These are phyloP conservation scores for Penicillium sp. DNA, from an alignment of 2,329 filamentous ascomycete genomes.

Conservation along the genomic window DNA sequence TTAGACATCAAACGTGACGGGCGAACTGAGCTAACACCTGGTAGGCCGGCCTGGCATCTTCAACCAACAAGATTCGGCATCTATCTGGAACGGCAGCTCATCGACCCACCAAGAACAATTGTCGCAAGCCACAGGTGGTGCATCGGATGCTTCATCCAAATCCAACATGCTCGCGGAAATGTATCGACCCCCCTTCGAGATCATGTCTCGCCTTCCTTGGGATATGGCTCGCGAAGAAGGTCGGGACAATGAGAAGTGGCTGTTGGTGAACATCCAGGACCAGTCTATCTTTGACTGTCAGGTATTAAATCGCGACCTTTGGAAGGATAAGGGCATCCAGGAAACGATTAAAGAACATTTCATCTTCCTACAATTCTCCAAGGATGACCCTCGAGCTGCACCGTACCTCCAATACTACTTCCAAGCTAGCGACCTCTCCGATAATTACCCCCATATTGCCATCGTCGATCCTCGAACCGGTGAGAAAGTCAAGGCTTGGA, in stretches of 20 bases:
- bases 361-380: slow-evolving; percentile 91
- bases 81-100: slow-evolving; percentile 60
- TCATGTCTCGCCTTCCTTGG: slow-evolving; percentile 80
- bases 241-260: slow-evolving; percentile 88
- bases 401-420: slow-evolving; percentile 94
- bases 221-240: slow-evolving; percentile 81
- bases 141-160: slow-evolving; percentile 67
- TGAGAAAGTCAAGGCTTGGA: slow-evolving; percentile 97
- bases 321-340: slow-evolving; percentile 80
- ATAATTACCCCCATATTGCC: slow-evolving; percentile 92
- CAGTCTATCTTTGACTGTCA: slow-evolving; percentile 93
- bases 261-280: slow-evolving; percentile 94
- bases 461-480: slow-evolving; percentile 95
- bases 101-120: slow-evolving; percentile 55
- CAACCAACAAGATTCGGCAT: slow-evolving; percentile 61
- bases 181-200: slow-evolving; percentile 86
- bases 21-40: slow-evolving; percentile 1
- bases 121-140: slow-evolving; percentile 63
- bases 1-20: background rate
- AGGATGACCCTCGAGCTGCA: slow-evolving; percentile 73
- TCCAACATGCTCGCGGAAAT: slow-evolving; percentile 82
- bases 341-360: slow-evolving; percentile 89
- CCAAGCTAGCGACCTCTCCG: slow-evolving; percentile 71
- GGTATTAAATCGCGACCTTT: slow-evolving; percentile 88
- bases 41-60: slow-evolving; percentile 63